Evolutionary conservation across 768 basidiomycete genomes (phyloP), one percentile per base, ranked within the genome.

Genomic region (Leccinum incarnatum): DNA sequence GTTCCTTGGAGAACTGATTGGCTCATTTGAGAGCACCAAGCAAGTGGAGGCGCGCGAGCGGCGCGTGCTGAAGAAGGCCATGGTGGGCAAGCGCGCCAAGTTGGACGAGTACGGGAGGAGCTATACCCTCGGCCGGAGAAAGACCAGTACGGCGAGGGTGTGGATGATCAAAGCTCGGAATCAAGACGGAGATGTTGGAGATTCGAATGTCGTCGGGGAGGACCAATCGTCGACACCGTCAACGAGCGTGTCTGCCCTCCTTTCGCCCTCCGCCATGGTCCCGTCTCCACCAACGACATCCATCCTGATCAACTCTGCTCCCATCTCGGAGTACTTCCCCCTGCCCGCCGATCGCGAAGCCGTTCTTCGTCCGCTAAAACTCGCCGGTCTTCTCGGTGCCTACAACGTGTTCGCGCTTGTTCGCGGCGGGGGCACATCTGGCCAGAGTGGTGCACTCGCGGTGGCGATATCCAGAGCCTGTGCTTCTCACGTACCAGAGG

Each of bases 371-470:
- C 95, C 97, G 1, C 77, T 99, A 60, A 89, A 88, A 65, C 76
- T 98, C 23, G 84, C 93, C 0, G 92, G 93, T 21, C 77, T 89
- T 27, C 73, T 98, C 11, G 94, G 94, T 19, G 90, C 87, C 27
- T 98, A 86, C 78, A 98, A 88, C 56, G 69, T 87, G 4, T 87
- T 87, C 55, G 82, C 87, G 14, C 78, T 94, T 40, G 85, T 85
- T 32, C 80, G 91, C 29, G 94, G 94, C 5, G 95, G 95, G 14
- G 96, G 96, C 1, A 86, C 83, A n/a, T 88, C 90, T 0, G 94
- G 95, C 2, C 95, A 98, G 70, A 88, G 93, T n/a, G 93, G 88
- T 17, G 95, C 95, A 4, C 75, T 95, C 23, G 84, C 87, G 1
- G 81, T 88, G 59, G 92, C 87, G 40, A 85, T 93, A 58, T 81